phyloP scores from a whole-genome alignment of 306 rosid species.

The Glycine soja region DNA sequence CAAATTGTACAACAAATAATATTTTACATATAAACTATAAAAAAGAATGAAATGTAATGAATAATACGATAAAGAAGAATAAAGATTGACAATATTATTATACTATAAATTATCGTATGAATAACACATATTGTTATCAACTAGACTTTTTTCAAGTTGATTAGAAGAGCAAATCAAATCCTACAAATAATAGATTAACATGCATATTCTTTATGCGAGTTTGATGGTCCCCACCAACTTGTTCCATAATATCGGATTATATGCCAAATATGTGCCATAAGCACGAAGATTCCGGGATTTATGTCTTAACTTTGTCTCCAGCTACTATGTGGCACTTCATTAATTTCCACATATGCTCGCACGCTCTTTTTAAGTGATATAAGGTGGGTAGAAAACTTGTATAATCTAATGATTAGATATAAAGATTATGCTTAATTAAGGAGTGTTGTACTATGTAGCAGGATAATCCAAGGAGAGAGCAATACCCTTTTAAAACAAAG shows the following conservation, averaged over 20 bases:
- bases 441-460: neutral
- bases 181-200: slow-evolving; percentile 39
- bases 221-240: slow-evolving; percentile 56
- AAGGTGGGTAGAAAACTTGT: neutral
- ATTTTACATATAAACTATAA: too few relatives aligned
- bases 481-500: slow-evolving; percentile 18
- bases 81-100: too few relatives aligned
- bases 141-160: neutral
- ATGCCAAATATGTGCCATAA: slow-evolving; percentile 68
- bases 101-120: neutral
- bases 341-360: slow-evolving; percentile 31
- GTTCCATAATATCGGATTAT: slow-evolving; percentile 67
- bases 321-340: slow-evolving; percentile 49
- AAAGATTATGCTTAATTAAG: slow-evolving; percentile 30
- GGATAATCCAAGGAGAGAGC: neutral
- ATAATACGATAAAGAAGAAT: neutral
- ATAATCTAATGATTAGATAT: slow-evolving; percentile 8
- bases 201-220: slow-evolving; percentile 39
- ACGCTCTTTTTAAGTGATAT: slow-evolving; percentile 28
- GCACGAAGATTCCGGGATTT: slow-evolving; percentile 53
- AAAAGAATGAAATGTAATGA: neutral
- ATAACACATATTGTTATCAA: neutral
- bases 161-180: slow-evolving; percentile 8
- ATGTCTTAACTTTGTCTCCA: slow-evolving; percentile 70
- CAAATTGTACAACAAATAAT: neutral